Conservation (phyloP, 805 yeast genomes). For the Metschnikowia santaceciliae region DNA sequence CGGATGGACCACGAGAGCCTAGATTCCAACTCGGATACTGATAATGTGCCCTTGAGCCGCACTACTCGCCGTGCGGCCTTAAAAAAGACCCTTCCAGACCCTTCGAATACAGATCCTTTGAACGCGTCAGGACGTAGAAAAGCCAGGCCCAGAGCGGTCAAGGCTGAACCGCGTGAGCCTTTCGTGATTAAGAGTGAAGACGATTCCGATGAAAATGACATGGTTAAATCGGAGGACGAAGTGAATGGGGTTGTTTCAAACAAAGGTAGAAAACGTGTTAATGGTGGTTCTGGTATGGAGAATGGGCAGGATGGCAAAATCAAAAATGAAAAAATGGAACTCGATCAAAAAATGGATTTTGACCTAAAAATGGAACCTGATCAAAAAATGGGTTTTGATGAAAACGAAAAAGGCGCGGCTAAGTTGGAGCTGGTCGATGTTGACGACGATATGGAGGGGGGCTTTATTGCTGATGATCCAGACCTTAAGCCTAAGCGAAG, state of each 20-base stretch:
- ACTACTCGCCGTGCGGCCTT: neutral
- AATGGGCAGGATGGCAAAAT: neutral
- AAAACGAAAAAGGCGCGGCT: neutral
- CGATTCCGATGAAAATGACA: too few species aligned
- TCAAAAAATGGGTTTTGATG: neutral
- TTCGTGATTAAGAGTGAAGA: neutral
- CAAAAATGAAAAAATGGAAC: neutral
- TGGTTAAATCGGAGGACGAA: too few species aligned
- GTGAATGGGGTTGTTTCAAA: too few species aligned
- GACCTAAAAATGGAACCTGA: neutral
- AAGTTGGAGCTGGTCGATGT: conserved; percentile 1
- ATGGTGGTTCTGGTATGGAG: too few species aligned
- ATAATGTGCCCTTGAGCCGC: neutral
- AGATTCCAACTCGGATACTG: neutral
- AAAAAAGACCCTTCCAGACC: neutral
- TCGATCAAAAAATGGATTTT: neutral
- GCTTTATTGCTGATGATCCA: conserved; percentile 17
- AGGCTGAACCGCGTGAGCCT: neutral
- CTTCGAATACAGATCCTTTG: neutral
- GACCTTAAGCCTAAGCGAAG: conserved; percentile 12
- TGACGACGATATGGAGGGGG: conserved; percentile 12
- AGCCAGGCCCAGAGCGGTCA: neutral
- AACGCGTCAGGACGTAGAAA: neutral
- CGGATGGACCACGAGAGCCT: neutral
- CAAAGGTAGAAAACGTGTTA: too few species aligned